Base-by-base conservation (phyloP, 2,329 filamentous ascomycete species). In the Pseudogymnoascus sp. region DNA sequence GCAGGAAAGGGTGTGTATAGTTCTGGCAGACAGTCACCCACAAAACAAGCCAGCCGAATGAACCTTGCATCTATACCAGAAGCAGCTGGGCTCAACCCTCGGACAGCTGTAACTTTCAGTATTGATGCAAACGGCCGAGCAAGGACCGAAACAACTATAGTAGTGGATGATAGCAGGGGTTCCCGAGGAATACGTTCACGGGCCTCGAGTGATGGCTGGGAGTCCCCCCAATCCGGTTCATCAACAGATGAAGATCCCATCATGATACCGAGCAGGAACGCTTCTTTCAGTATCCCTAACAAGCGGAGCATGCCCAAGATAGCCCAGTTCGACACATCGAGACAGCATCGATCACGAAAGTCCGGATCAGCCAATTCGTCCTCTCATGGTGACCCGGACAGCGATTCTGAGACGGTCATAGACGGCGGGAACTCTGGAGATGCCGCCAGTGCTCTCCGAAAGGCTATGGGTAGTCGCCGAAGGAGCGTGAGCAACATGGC, bases 191-290 rank as follows among this genome's bases (percentile, higher is more conserved):
- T 43, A 61, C 4, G n/a, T 41, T 41, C 36, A n/a, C 60, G 21
- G 7, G 51, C 67, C 36, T 57, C 63, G 31, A 66, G 64, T 43
- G 75, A 74, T 61, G 76, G 75, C 41, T 80, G 78, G 76, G 78
- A 79, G 13, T 80, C 79, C 4, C 81, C 80, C 0, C 79, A 68
- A 21, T 68, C 71, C 57, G 80, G 81, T 2, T 86, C 83, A 1
- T 86, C 84, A 0, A 81, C 80, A 3, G 85, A 88, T 66, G 85
- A 88, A 63, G 85, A 88, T 64, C 84, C 83, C 11, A 87, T 88
- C 66, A 80, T 87, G 61, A 84, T 88, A 41, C 85, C 85, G 31
- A 87, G 84, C 71, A 79, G 84, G 48, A 83, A 80, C 66, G 78
- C 78, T 3, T 87, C 85, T 0, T 87, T 86, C 65, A 65, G 65